Conservation (phyloP, 805 yeast species). For the Hanseniaspora meyeri region DNA sequence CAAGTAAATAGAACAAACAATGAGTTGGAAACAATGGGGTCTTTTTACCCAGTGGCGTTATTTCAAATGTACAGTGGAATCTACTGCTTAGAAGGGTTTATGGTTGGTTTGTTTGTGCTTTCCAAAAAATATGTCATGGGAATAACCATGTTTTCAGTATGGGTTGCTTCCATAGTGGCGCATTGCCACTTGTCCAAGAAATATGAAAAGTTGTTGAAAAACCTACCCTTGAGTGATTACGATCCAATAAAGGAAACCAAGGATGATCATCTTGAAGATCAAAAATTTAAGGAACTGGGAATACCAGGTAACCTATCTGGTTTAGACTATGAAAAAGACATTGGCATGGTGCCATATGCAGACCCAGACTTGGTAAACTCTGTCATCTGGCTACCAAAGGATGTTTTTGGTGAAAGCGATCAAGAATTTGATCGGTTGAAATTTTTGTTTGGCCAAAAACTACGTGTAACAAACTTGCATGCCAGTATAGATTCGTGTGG, state of each 20-base stretch:
- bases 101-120: conserved; percentile 63
- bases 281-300: neutral
- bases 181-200: conserved; percentile 42
- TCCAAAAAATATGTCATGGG: conserved; percentile 39
- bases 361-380: conserved; percentile 15
- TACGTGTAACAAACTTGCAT: conserved; percentile 13
- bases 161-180: conserved; percentile 43
- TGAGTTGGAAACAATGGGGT: conserved; percentile 55
- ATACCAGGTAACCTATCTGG: neutral
- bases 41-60: conserved; percentile 59
- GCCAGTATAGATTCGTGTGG: conserved; percentile 17
- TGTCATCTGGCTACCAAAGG: conserved; percentile 35
- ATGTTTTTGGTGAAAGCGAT: conserved; percentile 28
- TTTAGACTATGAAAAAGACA: neutral
- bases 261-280: neutral
- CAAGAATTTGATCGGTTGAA: conserved; percentile 17
- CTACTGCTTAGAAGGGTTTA: conserved; percentile 65
- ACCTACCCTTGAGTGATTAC: conserved; percentile 28
- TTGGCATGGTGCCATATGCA: conserved; percentile 13
- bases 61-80: conserved; percentile 69
- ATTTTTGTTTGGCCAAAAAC: conserved; percentile 15
- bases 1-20: conserved; percentile 40
- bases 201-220: conserved; percentile 29
- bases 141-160: conserved; percentile 37
- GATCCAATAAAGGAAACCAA: neutral